Conservation (phyloP, 805 yeast genomes). For the Schwanniomyces vanrijiae region DNA sequence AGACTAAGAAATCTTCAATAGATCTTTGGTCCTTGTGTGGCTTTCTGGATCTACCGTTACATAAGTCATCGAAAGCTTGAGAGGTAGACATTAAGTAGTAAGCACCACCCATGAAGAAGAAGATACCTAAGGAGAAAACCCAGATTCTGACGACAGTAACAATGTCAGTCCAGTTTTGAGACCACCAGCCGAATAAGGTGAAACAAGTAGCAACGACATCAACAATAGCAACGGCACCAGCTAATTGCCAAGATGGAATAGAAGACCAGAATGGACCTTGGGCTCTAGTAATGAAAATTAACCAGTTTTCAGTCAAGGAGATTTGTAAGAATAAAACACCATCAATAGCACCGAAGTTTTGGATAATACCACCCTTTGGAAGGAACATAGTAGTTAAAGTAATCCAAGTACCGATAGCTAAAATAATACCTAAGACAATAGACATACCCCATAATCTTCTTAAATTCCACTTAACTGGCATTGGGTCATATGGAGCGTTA, state of each 20-base stretch:
- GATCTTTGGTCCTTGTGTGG: slow-evolving; percentile 60
- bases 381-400: slow-evolving; percentile 91
- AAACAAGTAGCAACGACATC: slow-evolving; percentile 91
- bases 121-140: slow-evolving; percentile 95
- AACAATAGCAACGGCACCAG: slow-evolving; percentile 90
- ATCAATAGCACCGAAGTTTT: slow-evolving; percentile 92
- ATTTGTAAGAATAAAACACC: slow-evolving; percentile 93
- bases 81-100: slow-evolving; percentile 90
- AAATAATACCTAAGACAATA: slow-evolving; percentile 76
- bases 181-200: slow-evolving; percentile 96
- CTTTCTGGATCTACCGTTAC: slow-evolving; percentile 72
- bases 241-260: slow-evolving; percentile 91
- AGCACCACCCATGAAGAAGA: slow-evolving; percentile 95
- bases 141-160: slow-evolving; percentile 93
- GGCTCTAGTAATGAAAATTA: slow-evolving; percentile 94
- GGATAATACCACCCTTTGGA: slow-evolving; percentile 90
- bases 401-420: slow-evolving; percentile 93
- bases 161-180: slow-evolving; percentile 95
- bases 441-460: slow-evolving; percentile 98
- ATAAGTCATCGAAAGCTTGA: slow-evolving; percentile 74
- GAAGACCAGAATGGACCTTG: slow-evolving; percentile 99
- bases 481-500: slow-evolving; percentile 91
- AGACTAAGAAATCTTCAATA: slow-evolving; percentile 78
- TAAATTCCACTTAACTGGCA: slow-evolving; percentile 94
- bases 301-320: slow-evolving; percentile 95